Evolutionary conservation across 1,139 yeast genomes (phyloP), one percentile per base, ranked within the genome.

Genomic region (Saccharomyces hybrid): DNA sequence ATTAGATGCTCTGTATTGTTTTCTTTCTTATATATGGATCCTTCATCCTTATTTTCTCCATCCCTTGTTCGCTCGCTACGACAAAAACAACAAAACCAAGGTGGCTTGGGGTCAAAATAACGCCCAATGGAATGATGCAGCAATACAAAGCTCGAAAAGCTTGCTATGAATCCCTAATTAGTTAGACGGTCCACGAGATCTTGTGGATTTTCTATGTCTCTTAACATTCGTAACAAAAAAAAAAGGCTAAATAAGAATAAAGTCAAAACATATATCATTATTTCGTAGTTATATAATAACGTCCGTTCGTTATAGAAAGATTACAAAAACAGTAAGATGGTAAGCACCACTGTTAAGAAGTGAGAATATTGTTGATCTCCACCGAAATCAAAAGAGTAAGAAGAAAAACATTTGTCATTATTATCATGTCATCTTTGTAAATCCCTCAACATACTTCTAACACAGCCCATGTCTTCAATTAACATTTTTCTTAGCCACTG

Each of bases 381-480:
- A 26, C 28, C 13, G 23, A 32, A 41, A 48, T 48, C 34, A 23
- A 38, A 23, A 1, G 14, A 38, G 11, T n/a, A 48, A 34, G 28
- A 20, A 20, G 23, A 20, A 20, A 9, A 26, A 27, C 8, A 38
- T 11, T 13, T 4, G 25, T 28, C 23, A 14, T 0, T 13, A 28
- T 44, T 29, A 49, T 20, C 44, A 46, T 29, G 32, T 52, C 56
- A 58, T 46, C 57, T 55, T 52, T 61, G 51, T 16, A 63, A 56
- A 46, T 64, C 66, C 26, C 61, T 61, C 11, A 67, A 54, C 56
- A 65, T 56, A 53, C 68, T 65, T 53, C 71, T 56, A 5, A 68
- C 62, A 56, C 68, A 65, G 5, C 70, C 70, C 67, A 68, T 64
- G 51, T 68, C 71, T 54, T 68, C 71, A 47, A 67, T 64, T 29